Percentiles rank a stretch among this genome's conserved stretches.
These are phyloP conservation scores for Neonectria ditissima DNA, from an alignment of 2,329 filamentous ascomycete species.

Conservation along the genomic window DNA sequence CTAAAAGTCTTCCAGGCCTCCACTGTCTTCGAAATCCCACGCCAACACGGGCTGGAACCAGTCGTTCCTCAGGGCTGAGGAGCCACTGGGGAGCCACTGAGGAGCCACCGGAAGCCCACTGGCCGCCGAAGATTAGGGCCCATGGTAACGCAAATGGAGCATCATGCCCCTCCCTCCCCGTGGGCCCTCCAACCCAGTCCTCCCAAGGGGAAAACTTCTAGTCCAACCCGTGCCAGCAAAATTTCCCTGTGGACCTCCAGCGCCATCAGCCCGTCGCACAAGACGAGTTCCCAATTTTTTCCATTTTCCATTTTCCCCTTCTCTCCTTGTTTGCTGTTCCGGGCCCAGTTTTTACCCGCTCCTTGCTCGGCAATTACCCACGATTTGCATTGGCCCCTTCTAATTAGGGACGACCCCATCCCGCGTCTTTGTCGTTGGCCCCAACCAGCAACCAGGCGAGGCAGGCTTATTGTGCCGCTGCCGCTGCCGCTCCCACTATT, in stretches of 20 bases:
- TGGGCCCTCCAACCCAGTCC: conserved; percentile 3
- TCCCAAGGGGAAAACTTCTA: conserved; percentile 22
- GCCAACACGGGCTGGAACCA: conserved; percentile 7
- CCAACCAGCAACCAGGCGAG: too few species aligned
- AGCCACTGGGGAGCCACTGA: conserved; percentile 20
- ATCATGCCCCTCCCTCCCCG: neutral
- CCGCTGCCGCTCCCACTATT: conserved; percentile 23
- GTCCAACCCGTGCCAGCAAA: conserved; percentile 38
- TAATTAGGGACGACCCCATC: conserved; percentile 41
- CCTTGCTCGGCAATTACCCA: conserved; percentile 40
- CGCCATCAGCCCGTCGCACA: neutral
- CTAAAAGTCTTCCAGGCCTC: conserved; percentile 28
- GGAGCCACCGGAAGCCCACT: conserved; percentile 13
- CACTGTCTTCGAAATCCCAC: conserved; percentile 11
- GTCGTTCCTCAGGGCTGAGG: conserved; percentile 27
- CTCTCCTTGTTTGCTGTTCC: conserved; percentile 13
- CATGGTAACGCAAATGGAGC: conserved; percentile 12
- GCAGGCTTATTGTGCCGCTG: conserved; percentile 1
- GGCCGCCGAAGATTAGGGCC: conserved; percentile 4
- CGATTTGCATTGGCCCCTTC: conserved; percentile 32
- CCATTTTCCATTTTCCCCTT: conserved; percentile 17
- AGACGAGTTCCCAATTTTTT: conserved; percentile 11
- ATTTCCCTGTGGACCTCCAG: conserved; percentile 32
- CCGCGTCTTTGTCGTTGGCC: conserved; percentile 44
- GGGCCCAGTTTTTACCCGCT: conserved; percentile 45